Evolutionary conservation across 2,329 filamentous ascomycete genomes (phyloP).

Genomic region (Ceratocystis huliohia): DNA sequence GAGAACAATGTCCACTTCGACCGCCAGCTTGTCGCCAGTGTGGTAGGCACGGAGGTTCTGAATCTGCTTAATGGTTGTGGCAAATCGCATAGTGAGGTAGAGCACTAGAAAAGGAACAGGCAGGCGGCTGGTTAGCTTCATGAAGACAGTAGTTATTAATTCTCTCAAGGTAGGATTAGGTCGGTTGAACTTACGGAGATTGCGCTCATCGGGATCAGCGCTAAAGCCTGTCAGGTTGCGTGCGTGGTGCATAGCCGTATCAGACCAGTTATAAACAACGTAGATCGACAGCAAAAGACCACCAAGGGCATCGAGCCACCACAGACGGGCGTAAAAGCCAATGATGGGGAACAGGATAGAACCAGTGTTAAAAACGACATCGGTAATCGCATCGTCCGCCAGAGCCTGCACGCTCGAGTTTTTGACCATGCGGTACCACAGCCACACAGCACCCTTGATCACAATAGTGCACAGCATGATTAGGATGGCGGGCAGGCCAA

Average conservation of each 20-base stretch:
- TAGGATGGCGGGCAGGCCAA: constrained; percentile 57
- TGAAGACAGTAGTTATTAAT: not conserved
- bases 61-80: constrained; percentile 73
- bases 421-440: constrained; percentile 76
- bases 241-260: constrained; percentile 63
- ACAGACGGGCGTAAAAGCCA: constrained; percentile 61
- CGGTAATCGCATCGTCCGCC: constrained; percentile 46
- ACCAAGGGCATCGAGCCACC: constrained; percentile 74
- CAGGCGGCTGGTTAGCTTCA: not conserved
- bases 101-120: constrained; percentile 36
- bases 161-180: not conserved
- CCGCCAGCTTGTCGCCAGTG: constrained; percentile 71
- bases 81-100: constrained; percentile 89
- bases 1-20: constrained; percentile 70
- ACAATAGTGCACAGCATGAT: constrained; percentile 75
- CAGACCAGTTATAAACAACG: constrained; percentile 68
- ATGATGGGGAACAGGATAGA: constrained; percentile 76
- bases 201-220: constrained; percentile 67
- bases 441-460: constrained; percentile 70
- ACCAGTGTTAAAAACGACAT: constrained; percentile 83
- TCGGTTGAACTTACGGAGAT: constrained; percentile 40
- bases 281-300: constrained; percentile 65
- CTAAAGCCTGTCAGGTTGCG: constrained; percentile 69
- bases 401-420: constrained; percentile 79
- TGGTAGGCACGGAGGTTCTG: constrained; percentile 79